phyloP scores from a whole-genome alignment of 73 alveolate species.

The Paramecium octaurelia region DNA sequence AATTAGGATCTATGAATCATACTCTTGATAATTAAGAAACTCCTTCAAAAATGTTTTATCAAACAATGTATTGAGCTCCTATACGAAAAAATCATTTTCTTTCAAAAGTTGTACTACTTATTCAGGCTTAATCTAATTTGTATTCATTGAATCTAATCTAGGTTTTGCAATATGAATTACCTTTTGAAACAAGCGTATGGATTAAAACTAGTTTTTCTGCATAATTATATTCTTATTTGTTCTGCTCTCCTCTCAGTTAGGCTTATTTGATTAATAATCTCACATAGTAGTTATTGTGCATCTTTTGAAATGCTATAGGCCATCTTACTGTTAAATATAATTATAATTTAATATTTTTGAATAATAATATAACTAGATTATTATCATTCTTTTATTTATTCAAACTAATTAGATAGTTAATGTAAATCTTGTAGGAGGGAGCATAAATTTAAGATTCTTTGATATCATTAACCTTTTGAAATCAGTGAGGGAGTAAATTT shows the following conservation, averaged over 20 bases:
- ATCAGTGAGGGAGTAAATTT: too few relatives aligned
- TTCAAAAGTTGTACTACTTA: not conserved
- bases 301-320: slow-evolving; percentile 20
- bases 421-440: not conserved
- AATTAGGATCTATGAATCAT: not conserved
- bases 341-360: not conserved
- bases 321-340: slow-evolving; percentile 1
- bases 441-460: too few relatives aligned
- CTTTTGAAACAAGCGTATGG: not conserved
- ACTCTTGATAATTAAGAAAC: not conserved
- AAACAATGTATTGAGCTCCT: not conserved
- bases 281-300: not conserved
- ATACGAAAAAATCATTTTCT: not conserved
- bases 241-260: slow-evolving; percentile 14
- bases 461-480: not conserved
- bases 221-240: not conserved
- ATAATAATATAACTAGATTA: not conserved
- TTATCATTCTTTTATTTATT: not conserved
- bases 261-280: not conserved
- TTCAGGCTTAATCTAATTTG: not conserved
- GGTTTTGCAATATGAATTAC: not conserved
- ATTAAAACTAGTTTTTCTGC: slow-evolving; percentile 22
- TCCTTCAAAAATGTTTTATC: not conserved
- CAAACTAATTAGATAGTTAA: too few relatives aligned
- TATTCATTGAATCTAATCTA: not conserved